phyloP scores from a whole-genome alignment of 2,329 filamentous ascomycete genomes.

The Chrysoporthe deuterocubensis region DNA sequence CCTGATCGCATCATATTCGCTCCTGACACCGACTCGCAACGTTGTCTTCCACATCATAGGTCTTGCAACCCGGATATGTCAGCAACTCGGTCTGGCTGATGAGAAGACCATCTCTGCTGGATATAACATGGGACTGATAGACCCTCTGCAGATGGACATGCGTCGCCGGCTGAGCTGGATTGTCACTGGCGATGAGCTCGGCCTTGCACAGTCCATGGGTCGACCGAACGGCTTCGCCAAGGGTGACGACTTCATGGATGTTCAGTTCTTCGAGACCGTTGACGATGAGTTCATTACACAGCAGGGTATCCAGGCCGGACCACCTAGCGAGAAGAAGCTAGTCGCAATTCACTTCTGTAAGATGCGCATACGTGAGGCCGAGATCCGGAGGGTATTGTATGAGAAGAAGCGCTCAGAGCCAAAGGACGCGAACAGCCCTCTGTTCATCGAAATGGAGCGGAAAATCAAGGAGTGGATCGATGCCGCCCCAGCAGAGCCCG shows the following conservation, averaged over 20 bases:
- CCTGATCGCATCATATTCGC: slow-evolving; percentile 87
- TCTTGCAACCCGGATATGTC: slow-evolving; percentile 82
- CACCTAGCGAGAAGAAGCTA: slow-evolving; percentile 79
- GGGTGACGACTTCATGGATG: slow-evolving; percentile 79
- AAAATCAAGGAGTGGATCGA: slow-evolving; percentile 83
- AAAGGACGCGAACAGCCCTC: slow-evolving; percentile 78
- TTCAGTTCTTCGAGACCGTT: slow-evolving; percentile 80
- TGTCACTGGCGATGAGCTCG: slow-evolving; percentile 84
- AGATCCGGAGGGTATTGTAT: slow-evolving; percentile 85
- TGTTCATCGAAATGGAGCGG: slow-evolving; percentile 80
- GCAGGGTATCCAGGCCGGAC: slow-evolving; percentile 73
- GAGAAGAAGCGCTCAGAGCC: slow-evolving; percentile 80
- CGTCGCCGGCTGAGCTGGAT: slow-evolving; percentile 87
- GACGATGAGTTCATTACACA: slow-evolving; percentile 83
- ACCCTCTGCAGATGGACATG: slow-evolving; percentile 85
- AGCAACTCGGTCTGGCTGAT: slow-evolving; percentile 84
- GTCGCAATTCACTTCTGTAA: slow-evolving; percentile 92
- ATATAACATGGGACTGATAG: slow-evolving; percentile 61
- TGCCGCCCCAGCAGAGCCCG: slow-evolving; percentile 70
- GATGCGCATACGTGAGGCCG: slow-evolving; percentile 85
- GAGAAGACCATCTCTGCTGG: slow-evolving; percentile 81
- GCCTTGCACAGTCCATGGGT: slow-evolving; percentile 84
- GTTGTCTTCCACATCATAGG: slow-evolving; percentile 94
- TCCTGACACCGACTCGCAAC: slow-evolving; percentile 88
- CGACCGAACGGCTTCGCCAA: slow-evolving; percentile 85